These are phyloP conservation scores for Glycine latifolia DNA, from an alignment of 306 rosid genomes.

Conservation along the genomic window DNA sequence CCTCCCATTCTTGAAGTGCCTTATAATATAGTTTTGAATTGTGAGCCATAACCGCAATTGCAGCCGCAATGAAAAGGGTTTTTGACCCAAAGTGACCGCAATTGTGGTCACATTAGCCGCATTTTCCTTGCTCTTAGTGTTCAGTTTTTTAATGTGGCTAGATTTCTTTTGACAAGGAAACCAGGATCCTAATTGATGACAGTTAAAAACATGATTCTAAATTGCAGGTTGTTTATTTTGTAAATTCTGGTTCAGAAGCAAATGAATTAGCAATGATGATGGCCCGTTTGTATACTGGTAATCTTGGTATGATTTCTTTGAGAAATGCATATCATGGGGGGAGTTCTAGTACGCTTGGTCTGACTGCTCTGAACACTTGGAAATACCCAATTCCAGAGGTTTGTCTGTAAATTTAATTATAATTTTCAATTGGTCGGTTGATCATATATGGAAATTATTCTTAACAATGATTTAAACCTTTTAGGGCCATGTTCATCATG, in stretches of 20 bases:
- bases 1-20: neutral
- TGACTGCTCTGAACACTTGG: slow-evolving; percentile 87
- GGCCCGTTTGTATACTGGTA: slow-evolving; percentile 89
- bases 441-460: slow-evolving; percentile 18
- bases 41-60: no score
- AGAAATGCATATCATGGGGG: slow-evolving; percentile 98
- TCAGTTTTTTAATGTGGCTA: slow-evolving; percentile 2
- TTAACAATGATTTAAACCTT: slow-evolving; percentile 41
- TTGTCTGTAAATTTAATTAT: slow-evolving; percentile 35
- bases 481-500: slow-evolving; percentile 91
- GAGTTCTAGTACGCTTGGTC: slow-evolving; percentile 76
- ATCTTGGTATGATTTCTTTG: slow-evolving; percentile 84
- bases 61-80: no score
- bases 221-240: slow-evolving; percentile 90
- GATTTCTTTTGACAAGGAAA: slow-evolving; percentile 10
- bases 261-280: slow-evolving; percentile 92
- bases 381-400: slow-evolving; percentile 96
- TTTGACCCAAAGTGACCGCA: no score
- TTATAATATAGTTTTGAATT: neutral
- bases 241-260: slow-evolving; percentile 94
- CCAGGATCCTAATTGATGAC: slow-evolving; percentile 6
- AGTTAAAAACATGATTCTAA: slow-evolving; percentile 14
- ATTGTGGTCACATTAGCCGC: no score
- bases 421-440: slow-evolving; percentile 21
- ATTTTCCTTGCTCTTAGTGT: no score